A percentile compares a stretch with the other conserved stretches of the same genome.
These are phyloP conservation scores for Coemansia sp. DNA, from an alignment of 192 early-diverging fungal species.

Conservation along the genomic window DNA sequence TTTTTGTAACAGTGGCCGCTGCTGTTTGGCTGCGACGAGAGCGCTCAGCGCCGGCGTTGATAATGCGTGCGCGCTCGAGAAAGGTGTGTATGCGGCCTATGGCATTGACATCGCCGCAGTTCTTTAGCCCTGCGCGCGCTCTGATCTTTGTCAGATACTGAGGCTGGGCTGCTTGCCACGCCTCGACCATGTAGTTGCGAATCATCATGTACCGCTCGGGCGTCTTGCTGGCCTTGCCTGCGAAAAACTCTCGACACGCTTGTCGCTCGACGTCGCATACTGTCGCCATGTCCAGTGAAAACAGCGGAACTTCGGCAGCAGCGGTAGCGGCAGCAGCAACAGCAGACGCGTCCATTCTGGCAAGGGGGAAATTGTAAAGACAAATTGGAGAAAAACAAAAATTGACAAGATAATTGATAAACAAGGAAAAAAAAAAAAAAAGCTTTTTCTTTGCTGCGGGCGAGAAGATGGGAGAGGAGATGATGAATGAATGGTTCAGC, in stretches of 20 bases:
- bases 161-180: conserved; percentile 71
- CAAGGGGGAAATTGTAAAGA: too few relatives aligned
- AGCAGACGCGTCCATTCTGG: neutral
- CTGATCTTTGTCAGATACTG: conserved; percentile 85
- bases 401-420: neutral
- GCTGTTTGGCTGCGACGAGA: conserved; percentile 8
- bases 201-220: conserved; percentile 88
- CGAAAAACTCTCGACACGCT: conserved; percentile 66
- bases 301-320: too few relatives aligned
- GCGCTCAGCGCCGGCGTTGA: conserved; percentile 70
- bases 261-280: conserved; percentile 20
- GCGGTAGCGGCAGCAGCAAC: too few relatives aligned
- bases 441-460: too few relatives aligned
- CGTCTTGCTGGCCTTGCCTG: conserved; percentile 73
- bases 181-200: conserved; percentile 84
- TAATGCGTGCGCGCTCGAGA: conserved; percentile 75
- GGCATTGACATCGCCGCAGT: conserved; percentile 94
- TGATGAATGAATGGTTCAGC: too few relatives aligned
- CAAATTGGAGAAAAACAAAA: neutral
- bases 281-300: conserved; percentile 4
- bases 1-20: neutral
- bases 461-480: neutral
- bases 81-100: conserved; percentile 86
- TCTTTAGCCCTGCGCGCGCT: conserved; percentile 70
- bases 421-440: neutral